Percentiles rank a stretch among this genome's conserved stretches.
Conservation (phyloP, 108 stramenopile species). For the Conticribra weissflogii region DNA sequence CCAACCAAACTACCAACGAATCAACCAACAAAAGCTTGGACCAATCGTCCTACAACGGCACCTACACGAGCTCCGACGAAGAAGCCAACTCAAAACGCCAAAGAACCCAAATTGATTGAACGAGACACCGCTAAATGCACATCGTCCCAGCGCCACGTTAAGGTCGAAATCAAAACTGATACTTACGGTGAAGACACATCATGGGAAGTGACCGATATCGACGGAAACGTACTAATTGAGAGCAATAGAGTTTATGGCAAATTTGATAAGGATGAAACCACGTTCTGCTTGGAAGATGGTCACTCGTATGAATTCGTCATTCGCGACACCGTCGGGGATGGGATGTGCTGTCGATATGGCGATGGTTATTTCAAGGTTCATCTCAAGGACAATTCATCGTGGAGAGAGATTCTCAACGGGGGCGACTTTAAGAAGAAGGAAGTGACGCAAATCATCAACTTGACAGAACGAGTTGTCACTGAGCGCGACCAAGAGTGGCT, state of each 20-base stretch:
- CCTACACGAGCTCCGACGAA: neutral
- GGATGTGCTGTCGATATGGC: conserved; percentile 28
- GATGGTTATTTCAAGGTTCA: conserved; percentile 15
- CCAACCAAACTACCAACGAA: neutral
- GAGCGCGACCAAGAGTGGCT: conserved; percentile 22
- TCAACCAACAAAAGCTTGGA: no score
- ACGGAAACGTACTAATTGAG: conserved; percentile 6
- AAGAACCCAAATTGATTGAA: neutral
- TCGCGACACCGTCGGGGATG: conserved; percentile 15
- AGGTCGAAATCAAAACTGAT: conserved; percentile 22
- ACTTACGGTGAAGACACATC: conserved; percentile 13
- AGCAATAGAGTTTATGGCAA: conserved; percentile 12
- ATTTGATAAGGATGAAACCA: conserved; percentile 6
- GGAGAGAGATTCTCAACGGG: conserved; percentile 21
- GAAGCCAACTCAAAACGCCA: neutral
- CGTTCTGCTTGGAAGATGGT: conserved; percentile 18
- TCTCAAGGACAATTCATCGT: conserved; percentile 3
- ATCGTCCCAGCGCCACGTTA: conserved; percentile 15
- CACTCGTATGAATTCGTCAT: conserved; percentile 21
- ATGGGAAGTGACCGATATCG: conserved; percentile 12
- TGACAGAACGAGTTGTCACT: conserved; percentile 14
- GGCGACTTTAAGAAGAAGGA: conserved; percentile 27
- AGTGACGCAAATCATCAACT: conserved; percentile 16
- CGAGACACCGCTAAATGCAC: neutral
- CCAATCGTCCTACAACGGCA: neutral